Conservation (phyloP, 2,329 filamentous ascomycete species). For the Stachybotrys chlorohalonatus region DNA sequence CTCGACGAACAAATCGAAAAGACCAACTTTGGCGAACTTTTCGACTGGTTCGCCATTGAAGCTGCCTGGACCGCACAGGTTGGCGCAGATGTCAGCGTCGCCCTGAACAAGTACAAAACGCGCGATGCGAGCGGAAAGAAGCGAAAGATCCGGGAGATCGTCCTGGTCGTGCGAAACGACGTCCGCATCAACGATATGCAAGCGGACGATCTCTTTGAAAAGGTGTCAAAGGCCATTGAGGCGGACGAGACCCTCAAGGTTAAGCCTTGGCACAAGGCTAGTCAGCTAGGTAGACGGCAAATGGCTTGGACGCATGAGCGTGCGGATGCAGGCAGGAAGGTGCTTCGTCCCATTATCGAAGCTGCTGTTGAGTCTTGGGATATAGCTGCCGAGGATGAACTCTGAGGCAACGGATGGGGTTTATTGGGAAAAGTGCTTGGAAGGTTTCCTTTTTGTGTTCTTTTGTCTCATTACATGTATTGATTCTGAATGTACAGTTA, state of each 20-base stretch:
- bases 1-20: constrained; percentile 34
- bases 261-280: constrained; percentile 31
- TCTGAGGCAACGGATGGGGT: no score
- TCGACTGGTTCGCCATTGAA: constrained; percentile 38
- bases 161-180: constrained; percentile 32
- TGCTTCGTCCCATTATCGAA: constrained; percentile 34
- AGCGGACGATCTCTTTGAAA: constrained; percentile 30
- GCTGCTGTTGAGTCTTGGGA: constrained; percentile 31
- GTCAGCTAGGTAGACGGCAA: constrained; percentile 30
- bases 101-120: constrained; percentile 35
- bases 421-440: no score
- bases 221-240: constrained; percentile 30
- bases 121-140: constrained; percentile 26
- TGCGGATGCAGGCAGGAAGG: constrained; percentile 29
- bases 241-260: constrained; percentile 24
- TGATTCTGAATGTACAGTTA: no score
- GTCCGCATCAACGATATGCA: constrained; percentile 32
- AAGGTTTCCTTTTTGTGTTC: no score
- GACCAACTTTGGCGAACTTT: constrained; percentile 35
- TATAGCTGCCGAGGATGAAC: neutral
- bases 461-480: no score
- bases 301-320: constrained; percentile 34
- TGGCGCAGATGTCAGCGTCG: constrained; percentile 32
- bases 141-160: constrained; percentile 35
- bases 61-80: constrained; percentile 37